Conservation (phyloP, 805 yeast species). For the Schwanniomyces occidentalis region DNA sequence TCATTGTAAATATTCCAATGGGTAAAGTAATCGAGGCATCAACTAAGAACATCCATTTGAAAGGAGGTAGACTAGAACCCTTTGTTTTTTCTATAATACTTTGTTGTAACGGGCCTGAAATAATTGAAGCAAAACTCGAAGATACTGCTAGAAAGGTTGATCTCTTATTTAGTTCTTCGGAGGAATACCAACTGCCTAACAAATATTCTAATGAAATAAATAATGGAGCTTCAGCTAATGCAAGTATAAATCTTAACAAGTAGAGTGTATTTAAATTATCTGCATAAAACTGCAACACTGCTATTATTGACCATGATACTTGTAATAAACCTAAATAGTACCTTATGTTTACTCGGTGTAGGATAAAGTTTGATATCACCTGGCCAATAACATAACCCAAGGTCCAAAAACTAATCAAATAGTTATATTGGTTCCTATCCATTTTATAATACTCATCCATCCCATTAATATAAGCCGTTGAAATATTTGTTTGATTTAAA, state of each 20-base stretch:
- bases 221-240: conserved; percentile 47
- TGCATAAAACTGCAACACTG: conserved; percentile 23
- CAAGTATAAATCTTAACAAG: conserved; percentile 37
- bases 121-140: conserved; percentile 22
- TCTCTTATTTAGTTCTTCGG: conserved; percentile 24
- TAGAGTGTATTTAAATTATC: conserved; percentile 21
- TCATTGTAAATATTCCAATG: conserved; percentile 29
- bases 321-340: conserved; percentile 36
- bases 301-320: conserved; percentile 29
- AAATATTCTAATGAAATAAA: conserved; percentile 62
- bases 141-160: conserved; percentile 30
- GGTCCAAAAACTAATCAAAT: conserved; percentile 44
- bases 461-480: conserved; percentile 48
- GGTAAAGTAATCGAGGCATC: conserved; percentile 34
- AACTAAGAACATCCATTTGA: conserved; percentile 34
- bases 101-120: conserved; percentile 34
- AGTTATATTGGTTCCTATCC: conserved; percentile 44
- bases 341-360: conserved; percentile 34
- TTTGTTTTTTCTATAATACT: conserved; percentile 21
- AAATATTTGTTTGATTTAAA: conserved; percentile 40
- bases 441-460: conserved; percentile 44
- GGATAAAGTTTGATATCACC: conserved; percentile 43
- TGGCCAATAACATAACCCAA: conserved; percentile 54
- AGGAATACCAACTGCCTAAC: conserved; percentile 28
- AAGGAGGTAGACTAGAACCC: conserved; percentile 22